These are phyloP conservation scores for Antitrichia curtipendula DNA, from an alignment of 225 moss, liverwort and hornwort species.

Conservation along the genomic window DNA sequence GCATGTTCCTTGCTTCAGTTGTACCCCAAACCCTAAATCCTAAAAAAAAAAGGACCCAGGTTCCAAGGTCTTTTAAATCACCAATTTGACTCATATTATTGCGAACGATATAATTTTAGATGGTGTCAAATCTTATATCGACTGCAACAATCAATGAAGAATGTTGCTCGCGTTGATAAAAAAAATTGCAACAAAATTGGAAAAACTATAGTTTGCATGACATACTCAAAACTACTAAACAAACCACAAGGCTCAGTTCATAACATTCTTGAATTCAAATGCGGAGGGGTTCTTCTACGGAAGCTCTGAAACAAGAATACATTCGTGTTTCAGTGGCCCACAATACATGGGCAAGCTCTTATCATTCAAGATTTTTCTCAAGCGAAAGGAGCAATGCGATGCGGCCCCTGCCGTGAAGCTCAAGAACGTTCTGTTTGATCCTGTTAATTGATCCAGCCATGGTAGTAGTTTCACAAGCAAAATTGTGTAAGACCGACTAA, in stretches of 20 bases:
- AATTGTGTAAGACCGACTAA: not conserved
- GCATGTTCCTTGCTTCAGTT: too few species aligned
- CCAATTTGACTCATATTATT: too few species aligned
- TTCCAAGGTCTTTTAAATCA: too few species aligned
- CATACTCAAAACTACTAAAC: not conserved
- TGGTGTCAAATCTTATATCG: too few species aligned
- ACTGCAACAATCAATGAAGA: too few species aligned
- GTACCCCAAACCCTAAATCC: too few species aligned
- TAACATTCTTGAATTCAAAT: not conserved
- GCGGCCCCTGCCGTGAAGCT: not conserved
- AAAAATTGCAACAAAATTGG: too few species aligned
- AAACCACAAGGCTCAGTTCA: not conserved
- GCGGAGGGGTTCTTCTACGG: not conserved
- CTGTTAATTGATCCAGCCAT: not conserved
- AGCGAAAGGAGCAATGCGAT: not conserved
- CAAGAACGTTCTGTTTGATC: not conserved
- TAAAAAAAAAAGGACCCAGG: too few species aligned
- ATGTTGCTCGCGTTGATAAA: too few species aligned
- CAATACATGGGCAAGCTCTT: not conserved
- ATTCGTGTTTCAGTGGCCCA: too few species aligned
- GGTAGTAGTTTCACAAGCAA: not conserved
- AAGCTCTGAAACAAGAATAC: not conserved
- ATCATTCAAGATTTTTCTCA: not conserved
- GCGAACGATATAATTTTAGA: too few species aligned
- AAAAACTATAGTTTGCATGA: too few species aligned